These are phyloP conservation scores for Candida jianshihensis DNA, from an alignment of 805 yeast genomes.

Conservation along the genomic window DNA sequence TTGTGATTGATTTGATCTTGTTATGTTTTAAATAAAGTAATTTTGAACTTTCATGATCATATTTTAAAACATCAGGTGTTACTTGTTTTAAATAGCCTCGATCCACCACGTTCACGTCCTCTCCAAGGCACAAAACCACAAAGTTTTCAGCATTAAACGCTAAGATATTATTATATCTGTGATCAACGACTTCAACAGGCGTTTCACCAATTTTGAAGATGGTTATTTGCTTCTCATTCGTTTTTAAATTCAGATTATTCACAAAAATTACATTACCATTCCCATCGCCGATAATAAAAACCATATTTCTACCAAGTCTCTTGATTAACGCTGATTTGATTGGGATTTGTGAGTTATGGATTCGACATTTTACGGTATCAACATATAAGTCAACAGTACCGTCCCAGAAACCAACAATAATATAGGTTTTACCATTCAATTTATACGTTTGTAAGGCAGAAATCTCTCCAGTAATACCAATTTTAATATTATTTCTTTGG, in stretches of 20 bases:
- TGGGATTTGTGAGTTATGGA: slow-evolving; percentile 5
- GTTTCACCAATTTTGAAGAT: slow-evolving; percentile 15
- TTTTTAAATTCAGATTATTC: background rate
- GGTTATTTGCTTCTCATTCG: background rate
- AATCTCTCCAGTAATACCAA: slow-evolving; percentile 8
- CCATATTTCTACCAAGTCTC: background rate
- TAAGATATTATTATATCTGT: slow-evolving; percentile 4
- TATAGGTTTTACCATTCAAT: background rate
- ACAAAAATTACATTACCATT: slow-evolving; percentile 14
- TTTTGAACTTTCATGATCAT: background rate
- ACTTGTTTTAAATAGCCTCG: slow-evolving; percentile 16
- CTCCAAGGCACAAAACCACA: slow-evolving; percentile 4
- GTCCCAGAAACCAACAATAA: slow-evolving; percentile 20
- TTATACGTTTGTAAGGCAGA: slow-evolving; percentile 8
- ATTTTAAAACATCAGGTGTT: slow-evolving; percentile 7
- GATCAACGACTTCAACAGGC: slow-evolving; percentile 17
- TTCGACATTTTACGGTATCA: background rate
- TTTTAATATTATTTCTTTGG: background rate
- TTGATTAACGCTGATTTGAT: slow-evolving; percentile 16
- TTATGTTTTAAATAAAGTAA: slow-evolving; percentile 1
- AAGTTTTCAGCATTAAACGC: slow-evolving; percentile 16
- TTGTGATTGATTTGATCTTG: background rate
- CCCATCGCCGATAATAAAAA: slow-evolving; percentile 17
- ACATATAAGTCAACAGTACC: slow-evolving; percentile 10
- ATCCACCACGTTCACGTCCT: slow-evolving; percentile 1